Base-by-base conservation (phyloP, 1,139 yeast species). In the Blastobotrys aristatus region DNA sequence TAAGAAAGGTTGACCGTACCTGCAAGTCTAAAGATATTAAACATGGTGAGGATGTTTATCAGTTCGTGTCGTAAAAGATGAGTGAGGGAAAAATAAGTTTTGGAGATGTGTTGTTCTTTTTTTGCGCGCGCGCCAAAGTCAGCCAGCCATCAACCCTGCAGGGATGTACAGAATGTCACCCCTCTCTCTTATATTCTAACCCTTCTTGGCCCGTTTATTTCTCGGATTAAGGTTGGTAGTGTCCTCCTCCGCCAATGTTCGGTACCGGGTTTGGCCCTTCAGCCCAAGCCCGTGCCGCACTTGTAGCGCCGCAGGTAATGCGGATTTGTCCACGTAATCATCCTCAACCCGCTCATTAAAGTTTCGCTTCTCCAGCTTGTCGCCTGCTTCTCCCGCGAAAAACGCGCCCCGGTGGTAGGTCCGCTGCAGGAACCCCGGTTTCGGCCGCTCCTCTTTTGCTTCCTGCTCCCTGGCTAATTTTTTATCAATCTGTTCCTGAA, bases 381-480 rank as follows among this genome's bases (percentile, higher is more conserved):
- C 60, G 17, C 65, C 70, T 47, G 64, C 69, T 13, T 22, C 21
- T 2, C 41, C 46, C 5, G 22, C n/a, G 50, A 53, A 68, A 48
- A 65, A 68, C 13, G 69, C 71, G 4, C 72, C 72, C 38, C 58
- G 55, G 50, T 66, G 69, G 44, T 67, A 64, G 46, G 56, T 62
- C 47, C 56, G 53, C 39, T 60, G 67, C 60, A 63, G 55, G 47
- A 50, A 60, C 26, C 50, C 49, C 31, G 51, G 48, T 36, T 54
- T 52, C 6, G 46, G 34, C 20, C 40, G 26, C 27, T 42, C 26
- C 21, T 46, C 20, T 32, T 47, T 44, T 37, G 55, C 47, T 37
- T 49, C 50, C 29, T 53, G 43, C 39, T 46, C 51, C 44, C 52
- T 36, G 7, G 38, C 44, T 29, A 47, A 44, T 40, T 45, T 47